phyloP scores from a whole-genome alignment of 2,329 filamentous ascomycete genomes.

The Fusarium heterosporum region DNA sequence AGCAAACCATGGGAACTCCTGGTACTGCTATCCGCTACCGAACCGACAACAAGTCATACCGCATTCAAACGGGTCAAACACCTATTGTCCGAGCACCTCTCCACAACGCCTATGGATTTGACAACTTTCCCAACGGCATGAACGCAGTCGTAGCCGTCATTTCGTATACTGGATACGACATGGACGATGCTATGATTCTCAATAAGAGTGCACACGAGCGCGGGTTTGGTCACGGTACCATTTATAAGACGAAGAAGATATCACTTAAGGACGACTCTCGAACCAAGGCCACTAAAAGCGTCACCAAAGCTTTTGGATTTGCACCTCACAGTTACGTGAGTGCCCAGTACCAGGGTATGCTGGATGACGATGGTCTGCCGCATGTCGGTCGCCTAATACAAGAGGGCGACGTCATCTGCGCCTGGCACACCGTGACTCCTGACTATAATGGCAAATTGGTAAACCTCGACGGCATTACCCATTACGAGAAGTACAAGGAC shows the following conservation, averaged over 20 bases:
- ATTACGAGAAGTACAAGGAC: conserved; percentile 96
- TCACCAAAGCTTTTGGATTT: conserved; percentile 90
- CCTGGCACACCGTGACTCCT: conserved; percentile 87
- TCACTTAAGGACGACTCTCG: conserved; percentile 83
- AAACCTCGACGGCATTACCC: conserved; percentile 87
- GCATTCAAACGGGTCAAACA: conserved; percentile 94
- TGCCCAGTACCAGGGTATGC: conserved; percentile 74
- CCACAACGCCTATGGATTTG: conserved; percentile 95
- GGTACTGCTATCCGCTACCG: conserved; percentile 85
- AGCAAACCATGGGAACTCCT: conserved; percentile 98
- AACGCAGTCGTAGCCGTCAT: conserved; percentile 98
- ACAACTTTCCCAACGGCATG: conserved; percentile 97
- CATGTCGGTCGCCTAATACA: conserved; percentile 80
- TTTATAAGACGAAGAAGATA: conserved; percentile 97
- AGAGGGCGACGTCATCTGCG: conserved; percentile 86
- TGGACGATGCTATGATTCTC: conserved; percentile 99
- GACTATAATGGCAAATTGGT: conserved; percentile 82
- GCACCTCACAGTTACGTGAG: conserved; percentile 80
- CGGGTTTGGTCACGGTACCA: conserved; percentile 93
- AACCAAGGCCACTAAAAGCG: conserved; percentile 72
- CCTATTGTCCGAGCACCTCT: conserved; percentile 91
- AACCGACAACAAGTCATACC: conserved; percentile 97
- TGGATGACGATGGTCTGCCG: conserved; percentile 91
- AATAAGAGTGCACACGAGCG: conserved; percentile 98
- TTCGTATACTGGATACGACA: conserved; percentile 98